Evolutionary conservation across 371 early-diverging fungal species (phyloP).

Genomic region (Apophysomyces trapeziformis): DNA sequence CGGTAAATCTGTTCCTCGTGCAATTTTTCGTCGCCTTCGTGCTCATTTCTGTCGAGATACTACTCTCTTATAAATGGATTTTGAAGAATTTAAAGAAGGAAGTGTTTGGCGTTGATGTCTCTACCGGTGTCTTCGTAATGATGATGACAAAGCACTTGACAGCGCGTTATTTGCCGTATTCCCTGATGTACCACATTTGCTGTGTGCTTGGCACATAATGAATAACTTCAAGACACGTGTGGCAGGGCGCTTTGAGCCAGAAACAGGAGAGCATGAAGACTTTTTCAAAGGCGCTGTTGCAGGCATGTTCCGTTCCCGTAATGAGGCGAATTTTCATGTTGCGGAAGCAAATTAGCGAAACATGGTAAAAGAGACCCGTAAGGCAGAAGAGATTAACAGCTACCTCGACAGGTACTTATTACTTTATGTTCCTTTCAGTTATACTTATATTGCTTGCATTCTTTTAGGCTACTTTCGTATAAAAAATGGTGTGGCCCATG

Average conservation of each 20-base stretch:
- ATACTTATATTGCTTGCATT: background rate
- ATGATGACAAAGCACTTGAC: conserved; percentile 10
- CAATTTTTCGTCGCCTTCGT: background rate
- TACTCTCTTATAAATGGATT: conserved; percentile 10
- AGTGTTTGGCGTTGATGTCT: background rate
- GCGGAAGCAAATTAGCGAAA: background rate
- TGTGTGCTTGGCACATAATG: conserved; percentile 14
- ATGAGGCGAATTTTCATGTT: background rate
- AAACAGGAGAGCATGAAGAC: background rate
- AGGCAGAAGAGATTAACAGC: background rate
- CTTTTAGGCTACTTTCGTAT: conserved; percentile 5
- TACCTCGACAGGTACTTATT: background rate
- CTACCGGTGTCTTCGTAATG: conserved; percentile 12
- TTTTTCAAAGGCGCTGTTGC: background rate
- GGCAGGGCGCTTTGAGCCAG: background rate
- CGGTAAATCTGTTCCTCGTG: background rate
- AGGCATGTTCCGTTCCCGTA: background rate
- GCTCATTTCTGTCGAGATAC: background rate
- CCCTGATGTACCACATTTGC: background rate
- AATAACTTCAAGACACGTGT: background rate
- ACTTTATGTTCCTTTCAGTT: background rate
- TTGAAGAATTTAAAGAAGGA: background rate
- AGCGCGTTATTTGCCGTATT: background rate
- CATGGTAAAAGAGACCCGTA: background rate
- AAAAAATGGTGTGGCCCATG: conserved; percentile 16